Conservation (phyloP, 495 filamentous ascomycete species). For the Thozetella sp. region DNA sequence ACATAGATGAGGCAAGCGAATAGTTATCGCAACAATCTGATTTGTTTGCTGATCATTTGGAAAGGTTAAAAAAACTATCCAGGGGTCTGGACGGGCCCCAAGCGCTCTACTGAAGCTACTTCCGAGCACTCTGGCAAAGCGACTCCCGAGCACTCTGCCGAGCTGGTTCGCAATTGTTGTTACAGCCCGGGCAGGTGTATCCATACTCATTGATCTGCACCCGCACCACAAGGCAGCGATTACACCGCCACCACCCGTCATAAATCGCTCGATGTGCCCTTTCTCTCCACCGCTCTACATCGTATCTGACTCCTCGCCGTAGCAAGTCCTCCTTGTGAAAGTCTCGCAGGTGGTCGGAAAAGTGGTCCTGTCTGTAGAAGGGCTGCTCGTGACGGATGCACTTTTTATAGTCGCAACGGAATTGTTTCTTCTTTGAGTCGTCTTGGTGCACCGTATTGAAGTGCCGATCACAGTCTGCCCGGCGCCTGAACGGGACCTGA, state of each 20-base stretch:
- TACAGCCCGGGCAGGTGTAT: constrained; percentile 42
- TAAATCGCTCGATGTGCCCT: constrained; percentile 18
- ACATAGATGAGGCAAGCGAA: too few species aligned
- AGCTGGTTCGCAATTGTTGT: constrained; percentile 34
- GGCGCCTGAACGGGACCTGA: constrained; percentile 36
- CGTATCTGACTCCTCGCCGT: constrained; percentile 22
- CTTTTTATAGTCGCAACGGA: constrained; percentile 39
- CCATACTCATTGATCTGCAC: constrained; percentile 29
- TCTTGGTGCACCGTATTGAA: constrained; percentile 35
- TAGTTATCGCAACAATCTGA: too few species aligned
- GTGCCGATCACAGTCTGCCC: constrained; percentile 51
- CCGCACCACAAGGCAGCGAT: constrained; percentile 35
- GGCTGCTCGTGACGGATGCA: constrained; percentile 34
- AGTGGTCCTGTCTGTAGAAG: constrained; percentile 46
- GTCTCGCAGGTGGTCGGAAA: constrained; percentile 49
- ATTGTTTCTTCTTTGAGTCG: constrained; percentile 32
- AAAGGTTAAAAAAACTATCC: too few species aligned
- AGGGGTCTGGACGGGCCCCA: too few species aligned
- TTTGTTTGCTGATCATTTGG: too few species aligned
- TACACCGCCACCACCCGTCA: constrained; percentile 50
- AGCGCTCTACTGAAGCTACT: too few species aligned
- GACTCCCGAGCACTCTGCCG: constrained; percentile 16
- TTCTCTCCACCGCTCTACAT: constrained; percentile 16
- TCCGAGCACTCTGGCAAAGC: too few species aligned
- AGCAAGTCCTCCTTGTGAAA: constrained; percentile 51